Conservation (phyloP, 129 eudicot genomes). For the Cynara cardunculus region DNA sequence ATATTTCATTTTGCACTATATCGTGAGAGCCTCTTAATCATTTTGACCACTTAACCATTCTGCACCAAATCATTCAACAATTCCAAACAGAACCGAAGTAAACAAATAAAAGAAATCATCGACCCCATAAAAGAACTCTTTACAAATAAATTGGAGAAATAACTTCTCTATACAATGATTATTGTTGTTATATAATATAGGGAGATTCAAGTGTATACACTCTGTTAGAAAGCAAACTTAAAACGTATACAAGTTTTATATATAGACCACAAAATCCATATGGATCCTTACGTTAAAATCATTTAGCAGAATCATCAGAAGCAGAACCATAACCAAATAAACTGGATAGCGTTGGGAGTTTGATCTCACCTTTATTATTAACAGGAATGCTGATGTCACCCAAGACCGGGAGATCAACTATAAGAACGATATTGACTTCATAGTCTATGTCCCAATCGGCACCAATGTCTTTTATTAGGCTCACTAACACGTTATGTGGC, state of each 20-base stretch:
- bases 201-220: not conserved
- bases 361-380: slow-evolving; percentile 64
- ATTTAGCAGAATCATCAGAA: not conserved
- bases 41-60: no score
- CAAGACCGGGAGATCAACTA: slow-evolving; percentile 68
- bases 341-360: slow-evolving; percentile 64
- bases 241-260: slow-evolving; percentile 9
- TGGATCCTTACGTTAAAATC: not conserved
- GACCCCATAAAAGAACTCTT: not conserved
- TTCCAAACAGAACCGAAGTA: not conserved
- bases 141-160: not conserved
- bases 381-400: slow-evolving; percentile 71
- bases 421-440: slow-evolving; percentile 41
- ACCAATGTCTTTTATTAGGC: slow-evolving; percentile 60
- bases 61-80: no score
- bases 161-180: slow-evolving; percentile 1
- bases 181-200: not conserved
- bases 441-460: slow-evolving; percentile 91
- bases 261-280: not conserved
- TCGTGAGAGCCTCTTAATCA: no score
- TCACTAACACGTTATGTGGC: slow-evolving; percentile 64
- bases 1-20: no score
- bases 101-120: not conserved
- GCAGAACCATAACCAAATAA: slow-evolving; percentile 14
- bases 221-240: not conserved